These are phyloP conservation scores for Globisporangium alternatum DNA, from an alignment of 352 stramenopile species.

Conservation along the genomic window DNA sequence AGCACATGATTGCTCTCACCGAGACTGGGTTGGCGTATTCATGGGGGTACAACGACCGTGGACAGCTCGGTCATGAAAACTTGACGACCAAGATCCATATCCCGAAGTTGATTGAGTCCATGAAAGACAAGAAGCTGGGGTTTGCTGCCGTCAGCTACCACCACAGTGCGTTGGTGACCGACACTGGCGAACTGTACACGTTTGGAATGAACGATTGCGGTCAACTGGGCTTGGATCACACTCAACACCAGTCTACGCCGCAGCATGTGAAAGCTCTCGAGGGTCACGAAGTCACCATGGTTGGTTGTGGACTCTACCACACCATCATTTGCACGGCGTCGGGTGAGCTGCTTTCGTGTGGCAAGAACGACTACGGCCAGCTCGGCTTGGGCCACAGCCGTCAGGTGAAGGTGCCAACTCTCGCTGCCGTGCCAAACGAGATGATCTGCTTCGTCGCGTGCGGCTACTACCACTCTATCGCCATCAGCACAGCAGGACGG, in stretches of 20 bases:
- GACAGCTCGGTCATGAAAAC: constrained; percentile 84
- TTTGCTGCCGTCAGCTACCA: constrained; percentile 85
- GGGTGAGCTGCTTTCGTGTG: constrained; percentile 73
- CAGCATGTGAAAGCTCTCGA: constrained; percentile 79
- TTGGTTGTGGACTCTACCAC: constrained; percentile 82
- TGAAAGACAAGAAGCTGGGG: constrained; percentile 82
- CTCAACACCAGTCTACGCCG: constrained; percentile 65
- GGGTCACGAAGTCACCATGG: constrained; percentile 70
- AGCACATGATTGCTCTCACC: constrained; percentile 86
- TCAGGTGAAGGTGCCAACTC: constrained; percentile 65
- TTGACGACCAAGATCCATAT: constrained; percentile 81
- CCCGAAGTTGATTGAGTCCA: constrained; percentile 79
- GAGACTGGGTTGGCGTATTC: constrained; percentile 80
- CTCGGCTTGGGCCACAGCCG: constrained; percentile 76
- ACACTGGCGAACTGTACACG: constrained; percentile 76
- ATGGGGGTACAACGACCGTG: constrained; percentile 87
- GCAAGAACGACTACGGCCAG: constrained; percentile 89
- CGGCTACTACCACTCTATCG: constrained; percentile 83
- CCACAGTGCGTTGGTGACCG: constrained; percentile 76
- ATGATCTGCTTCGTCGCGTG: constrained; percentile 79
- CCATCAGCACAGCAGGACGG: constrained; percentile 61
- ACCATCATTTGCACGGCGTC: constrained; percentile 70
- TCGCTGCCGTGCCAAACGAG: constrained; percentile 63
- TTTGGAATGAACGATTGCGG: constrained; percentile 91
- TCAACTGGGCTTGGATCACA: constrained; percentile 81